A percentile compares a stretch with the other conserved stretches of the same genome.
These are phyloP conservation scores for Ascosphaera acerosa DNA, from an alignment of 2,329 filamentous ascomycete species.

Conservation along the genomic window DNA sequence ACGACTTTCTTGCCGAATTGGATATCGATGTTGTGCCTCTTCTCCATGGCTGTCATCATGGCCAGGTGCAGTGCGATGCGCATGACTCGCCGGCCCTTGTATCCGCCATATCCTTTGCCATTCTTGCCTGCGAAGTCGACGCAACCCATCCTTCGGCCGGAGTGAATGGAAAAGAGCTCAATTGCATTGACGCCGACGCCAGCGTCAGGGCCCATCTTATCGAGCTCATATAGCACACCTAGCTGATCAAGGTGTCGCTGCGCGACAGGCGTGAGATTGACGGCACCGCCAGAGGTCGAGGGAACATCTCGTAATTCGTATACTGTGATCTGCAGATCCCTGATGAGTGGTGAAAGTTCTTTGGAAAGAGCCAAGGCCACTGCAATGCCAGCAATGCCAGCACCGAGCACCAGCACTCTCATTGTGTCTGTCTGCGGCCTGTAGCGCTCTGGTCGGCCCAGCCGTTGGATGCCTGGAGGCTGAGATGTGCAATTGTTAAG, in stretches of 20 bases:
- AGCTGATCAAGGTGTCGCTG: conserved; percentile 19
- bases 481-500: too few relatives aligned
- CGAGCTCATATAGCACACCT: conserved; percentile 16
- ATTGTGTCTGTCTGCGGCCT: too few relatives aligned
- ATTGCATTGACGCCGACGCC: conserved; percentile 18
- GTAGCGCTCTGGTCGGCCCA: too few relatives aligned
- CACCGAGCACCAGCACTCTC: conserved; percentile 7
- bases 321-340: conserved; percentile 11
- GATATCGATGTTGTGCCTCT: conserved; percentile 14
- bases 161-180: conserved; percentile 18
- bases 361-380: conserved; percentile 6
- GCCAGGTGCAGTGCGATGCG: conserved; percentile 18
- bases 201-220: conserved; percentile 15
- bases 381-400: conserved; percentile 7
- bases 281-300: conserved; percentile 20
- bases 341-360: conserved; percentile 5
- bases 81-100: conserved; percentile 19
- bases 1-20: conserved; percentile 19
- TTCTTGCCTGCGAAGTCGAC: conserved; percentile 16
- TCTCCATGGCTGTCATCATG: conserved; percentile 16
- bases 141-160: conserved; percentile 14
- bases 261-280: conserved; percentile 21
- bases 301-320: conserved; percentile 18
- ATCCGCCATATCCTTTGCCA: conserved; percentile 16
- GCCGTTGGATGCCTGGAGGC: too few relatives aligned